Conservation (phyloP, 2,329 filamentous ascomycete genomes). For the Penicillium sp. region DNA sequence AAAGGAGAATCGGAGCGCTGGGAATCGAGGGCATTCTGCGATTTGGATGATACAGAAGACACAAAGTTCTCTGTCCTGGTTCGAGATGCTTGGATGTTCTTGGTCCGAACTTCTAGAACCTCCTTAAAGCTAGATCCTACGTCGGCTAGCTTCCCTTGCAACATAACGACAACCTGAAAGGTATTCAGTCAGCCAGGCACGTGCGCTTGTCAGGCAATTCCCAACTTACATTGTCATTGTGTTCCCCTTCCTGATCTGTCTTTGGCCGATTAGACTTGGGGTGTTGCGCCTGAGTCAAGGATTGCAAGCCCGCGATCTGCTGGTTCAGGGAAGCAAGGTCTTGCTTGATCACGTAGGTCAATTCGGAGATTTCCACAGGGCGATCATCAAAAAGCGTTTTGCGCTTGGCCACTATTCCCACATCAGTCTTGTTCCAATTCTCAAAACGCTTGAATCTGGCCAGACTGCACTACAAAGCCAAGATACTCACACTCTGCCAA, state of each 20-base stretch:
- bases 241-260: slow-evolving; percentile 79
- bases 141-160: slow-evolving; percentile 88
- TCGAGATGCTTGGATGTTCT: slow-evolving; percentile 93
- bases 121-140: slow-evolving; percentile 97
- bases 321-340: slow-evolving; percentile 82
- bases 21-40: slow-evolving; percentile 61
- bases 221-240: slow-evolving; percentile 81
- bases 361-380: slow-evolving; percentile 93
- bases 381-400: slow-evolving; percentile 97
- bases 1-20: slow-evolving; percentile 79
- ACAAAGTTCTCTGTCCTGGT: slow-evolving; percentile 96
- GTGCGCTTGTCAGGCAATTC: background rate
- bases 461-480: background rate
- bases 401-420: slow-evolving; percentile 74
- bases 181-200: slow-evolving; percentile 18
- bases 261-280: slow-evolving; percentile 53
- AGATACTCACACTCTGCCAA: slow-evolving; percentile 69
- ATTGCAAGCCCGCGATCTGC: slow-evolving; percentile 80
- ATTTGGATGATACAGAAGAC: slow-evolving; percentile 77
- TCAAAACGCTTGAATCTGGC: background rate
- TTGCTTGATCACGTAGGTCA: slow-evolving; percentile 97
- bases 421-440: slow-evolving; percentile 1
- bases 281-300: slow-evolving; percentile 73
- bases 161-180: slow-evolving; percentile 67
- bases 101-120: slow-evolving; percentile 90